These are phyloP conservation scores for Rhodosporidiobolus odoratus DNA, from an alignment of 768 basidiomycete genomes.

Conservation along the genomic window DNA sequence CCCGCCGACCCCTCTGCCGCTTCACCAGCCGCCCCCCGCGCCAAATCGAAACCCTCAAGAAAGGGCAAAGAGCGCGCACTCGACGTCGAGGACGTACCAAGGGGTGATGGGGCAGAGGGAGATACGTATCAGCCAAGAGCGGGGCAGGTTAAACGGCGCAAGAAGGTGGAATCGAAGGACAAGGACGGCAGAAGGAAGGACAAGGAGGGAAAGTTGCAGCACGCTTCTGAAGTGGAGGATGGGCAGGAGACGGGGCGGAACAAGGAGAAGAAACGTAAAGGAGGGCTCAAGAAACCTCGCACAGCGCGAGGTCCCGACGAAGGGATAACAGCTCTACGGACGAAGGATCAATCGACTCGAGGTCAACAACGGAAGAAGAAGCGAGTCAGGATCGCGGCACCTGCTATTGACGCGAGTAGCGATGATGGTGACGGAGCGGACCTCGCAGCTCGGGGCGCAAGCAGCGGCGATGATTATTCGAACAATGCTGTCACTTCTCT, in stretches of 20 bases:
- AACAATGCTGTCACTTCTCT: no score
- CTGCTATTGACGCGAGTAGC: not conserved
- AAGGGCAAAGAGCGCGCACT: not conserved
- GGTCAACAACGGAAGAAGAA: not conserved
- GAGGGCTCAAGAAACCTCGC: not conserved
- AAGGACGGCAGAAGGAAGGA: not conserved
- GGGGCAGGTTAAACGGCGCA: conserved; percentile 4
- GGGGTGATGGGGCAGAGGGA: not conserved
- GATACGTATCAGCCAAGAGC: not conserved
- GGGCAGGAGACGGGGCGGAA: not conserved
- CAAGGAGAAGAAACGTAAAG: not conserved
- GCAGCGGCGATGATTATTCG: not conserved
- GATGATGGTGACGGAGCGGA: not conserved
- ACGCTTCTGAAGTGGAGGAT: not conserved
- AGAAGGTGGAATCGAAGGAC: not conserved
- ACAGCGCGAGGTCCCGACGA: no score
- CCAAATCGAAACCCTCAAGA: not conserved
- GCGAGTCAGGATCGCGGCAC: conserved; percentile 1
- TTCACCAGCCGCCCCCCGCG: not conserved
- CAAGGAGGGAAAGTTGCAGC: not conserved
- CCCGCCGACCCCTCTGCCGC: not conserved
- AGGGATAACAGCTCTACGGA: no score
- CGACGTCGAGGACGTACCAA: not conserved
- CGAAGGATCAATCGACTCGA: no score
- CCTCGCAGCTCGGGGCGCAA: not conserved